Base-by-base conservation (phyloP, 495 filamentous ascomycete species). In the Penicillium longicatenatum region DNA sequence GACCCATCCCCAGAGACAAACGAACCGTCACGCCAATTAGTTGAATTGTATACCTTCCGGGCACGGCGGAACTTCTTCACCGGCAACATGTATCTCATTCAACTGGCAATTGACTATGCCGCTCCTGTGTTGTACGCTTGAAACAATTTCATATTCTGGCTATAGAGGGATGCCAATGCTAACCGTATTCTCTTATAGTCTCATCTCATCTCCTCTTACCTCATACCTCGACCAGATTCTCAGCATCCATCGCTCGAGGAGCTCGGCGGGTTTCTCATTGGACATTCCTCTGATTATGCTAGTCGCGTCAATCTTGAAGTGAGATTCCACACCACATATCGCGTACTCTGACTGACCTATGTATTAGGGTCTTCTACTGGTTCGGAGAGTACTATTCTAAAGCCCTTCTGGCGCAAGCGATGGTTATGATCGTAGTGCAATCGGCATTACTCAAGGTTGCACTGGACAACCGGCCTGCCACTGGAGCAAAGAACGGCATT, bases 221-320 rank as follows among this genome's bases (percentile, higher is more conserved):
- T 93, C 89, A 58, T 97, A 97, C 74, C 82, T 86, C 55, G 92
- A 97, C 75, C 92, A 98, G 75, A 97, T 94, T 61, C 82, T 90
- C 58, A 89, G 87, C 67, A 98, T 98, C 74, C 84, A 96, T 69
- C 82, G 85, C 60, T 82, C 73, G 30, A 88, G 87, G 67, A 90
- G 86, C 30, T 96, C 92, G 44, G 89, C 88, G 19, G 94, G 94
- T 35, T 98, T 98, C 77, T 90, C 88, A 10, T 72, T 87, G 43
- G 89, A 98, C 69, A 98, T 97, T 45, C 95, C 94, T 6, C 72
- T 98, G 59, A 98, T 98, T 61, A 98, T 98, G 94, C 90, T 98
- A 26, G 85, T 96, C 43, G 89, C 94, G 14, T 97, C 92, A 10
- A 86, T 97, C 52, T 75, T 97, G 26, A 94, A 95, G 89, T 96